phyloP scores from a whole-genome alignment of 148 eudicot genomes.

The Vaccinium myrtillus region DNA sequence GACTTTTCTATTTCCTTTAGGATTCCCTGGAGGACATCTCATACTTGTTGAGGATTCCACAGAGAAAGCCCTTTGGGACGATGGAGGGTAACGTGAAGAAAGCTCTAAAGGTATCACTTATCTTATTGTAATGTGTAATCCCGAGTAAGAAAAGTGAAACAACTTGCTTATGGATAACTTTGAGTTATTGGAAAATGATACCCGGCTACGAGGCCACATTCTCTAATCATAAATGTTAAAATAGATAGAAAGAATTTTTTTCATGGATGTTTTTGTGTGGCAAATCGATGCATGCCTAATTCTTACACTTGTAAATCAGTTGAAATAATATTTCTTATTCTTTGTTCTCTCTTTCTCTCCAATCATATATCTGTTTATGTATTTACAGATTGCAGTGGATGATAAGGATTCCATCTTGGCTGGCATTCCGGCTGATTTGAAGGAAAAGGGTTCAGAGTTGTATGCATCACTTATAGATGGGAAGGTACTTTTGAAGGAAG shows the following conservation, averaged over 20 bases:
- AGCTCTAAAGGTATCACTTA: slow-evolving; percentile 69
- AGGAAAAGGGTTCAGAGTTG: slow-evolving; percentile 60
- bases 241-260: background rate
- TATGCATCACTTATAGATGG: slow-evolving; percentile 80
- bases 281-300: background rate
- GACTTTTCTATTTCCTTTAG: slow-evolving; percentile 30
- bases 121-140: background rate
- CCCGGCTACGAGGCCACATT: background rate
- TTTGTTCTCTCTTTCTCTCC: background rate
- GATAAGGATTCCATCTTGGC: slow-evolving; percentile 82
- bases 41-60: slow-evolving; percentile 94
- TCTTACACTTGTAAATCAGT: background rate
- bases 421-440: slow-evolving; percentile 67
- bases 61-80: slow-evolving; percentile 92
- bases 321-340: background rate
- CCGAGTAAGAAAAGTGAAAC: background rate
- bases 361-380: background rate
- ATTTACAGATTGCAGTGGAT: slow-evolving; percentile 70
- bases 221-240: background rate
- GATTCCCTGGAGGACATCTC: slow-evolving; percentile 91
- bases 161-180: background rate
- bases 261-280: background rate
- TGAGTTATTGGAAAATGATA: background rate
- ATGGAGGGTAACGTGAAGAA: slow-evolving; percentile 98
- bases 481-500: slow-evolving; percentile 54